Conservation (phyloP, 176 grass and related monocot genomes). For the Lolium perenne region DNA sequence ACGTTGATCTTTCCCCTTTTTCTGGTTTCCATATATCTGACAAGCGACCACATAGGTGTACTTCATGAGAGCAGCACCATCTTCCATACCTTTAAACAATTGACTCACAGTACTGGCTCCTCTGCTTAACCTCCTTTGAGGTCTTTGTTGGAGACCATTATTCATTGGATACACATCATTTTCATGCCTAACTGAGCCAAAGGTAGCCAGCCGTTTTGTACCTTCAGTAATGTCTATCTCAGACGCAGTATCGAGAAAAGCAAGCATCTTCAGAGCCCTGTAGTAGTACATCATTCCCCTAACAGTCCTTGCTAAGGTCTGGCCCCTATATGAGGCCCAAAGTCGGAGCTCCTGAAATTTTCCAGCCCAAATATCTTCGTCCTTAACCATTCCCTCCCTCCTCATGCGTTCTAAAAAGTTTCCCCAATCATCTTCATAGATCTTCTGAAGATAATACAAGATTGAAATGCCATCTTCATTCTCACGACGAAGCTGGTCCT, state of each 20-base stretch:
- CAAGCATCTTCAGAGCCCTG: conserved; percentile 97
- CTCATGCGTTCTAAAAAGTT: conserved; percentile 93
- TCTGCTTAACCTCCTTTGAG: conserved; percentile 65
- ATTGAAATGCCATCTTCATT: conserved; percentile 98
- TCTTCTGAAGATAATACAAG: conserved; percentile 97
- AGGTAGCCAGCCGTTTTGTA: conserved; percentile 69
- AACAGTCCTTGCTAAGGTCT: conserved; percentile 86
- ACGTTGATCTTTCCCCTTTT: conserved; percentile 73
- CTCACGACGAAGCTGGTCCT: conserved; percentile 84
- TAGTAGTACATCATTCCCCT: conserved; percentile 99
- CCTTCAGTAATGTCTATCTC: conserved; percentile 87
- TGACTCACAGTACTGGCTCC: conserved; percentile 71
- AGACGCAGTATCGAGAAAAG: conserved; percentile 92
- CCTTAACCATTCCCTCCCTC: conserved; percentile 77
- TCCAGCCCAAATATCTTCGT: conserved; percentile 69
- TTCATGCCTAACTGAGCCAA: conserved; percentile 77
- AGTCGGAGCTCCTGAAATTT: conserved; percentile 84
- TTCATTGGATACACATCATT: conserved; percentile 57
- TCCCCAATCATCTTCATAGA: conserved; percentile 91
- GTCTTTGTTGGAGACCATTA: conserved; percentile 50
- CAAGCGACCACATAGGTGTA: conserved; percentile 94
- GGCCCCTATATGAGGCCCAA: conserved; percentile 97
- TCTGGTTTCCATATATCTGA: conserved; percentile 96
- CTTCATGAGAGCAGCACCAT: conserved; percentile 88
- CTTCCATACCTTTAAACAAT: conserved; percentile 89